Evolutionary conservation across 371 early-diverging fungal species (phyloP), one percentile per base, ranked within the genome.

Genomic region (Mortierella sp.): DNA sequence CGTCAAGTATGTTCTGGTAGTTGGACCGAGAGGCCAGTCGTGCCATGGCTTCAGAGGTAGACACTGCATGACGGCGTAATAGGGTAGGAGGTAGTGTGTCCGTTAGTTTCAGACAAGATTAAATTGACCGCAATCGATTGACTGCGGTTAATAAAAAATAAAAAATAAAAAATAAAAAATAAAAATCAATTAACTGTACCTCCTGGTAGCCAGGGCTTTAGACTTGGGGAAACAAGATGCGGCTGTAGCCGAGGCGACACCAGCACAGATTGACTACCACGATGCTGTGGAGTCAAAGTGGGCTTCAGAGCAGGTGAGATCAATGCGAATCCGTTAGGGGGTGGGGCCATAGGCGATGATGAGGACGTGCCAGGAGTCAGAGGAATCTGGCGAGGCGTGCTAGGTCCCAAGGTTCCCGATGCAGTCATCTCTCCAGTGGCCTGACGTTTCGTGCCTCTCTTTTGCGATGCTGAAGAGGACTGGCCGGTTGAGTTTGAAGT

Each of bases 1-100:
- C 95, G 70, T 93, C 93, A 19, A 91, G 83, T 19, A 94, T 85
- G 58, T 92, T 90, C 60, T 93, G 92, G 78, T 95, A 95, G 71
- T 95, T 95, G 75, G 93, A 92, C 65, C 92, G 93, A 26, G 89
- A 82, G 0, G 95, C 89, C 47, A 95, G 76, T 2, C 70, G 60
- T n/a, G 78, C 70, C 78, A 76, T 76, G 5, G 53, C 78, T 34
- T 76, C 73, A 24, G 52, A 50, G 0, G 67, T 58, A 5, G 68
- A 63, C 39, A 73, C 68, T 68, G 42, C n/a, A n/a, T n/a, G n/a
- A n/a, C n/a, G n/a, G n/a, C n/a, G n/a, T n/a, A n/a, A n/a, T n/a
- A n/a, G n/a, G n/a, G n/a, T n/a, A n/a, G n/a, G n/a, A n/a, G n/a
- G n/a, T n/a, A n/a, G n/a, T n/a, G n/a, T n/a, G n/a, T n/a, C n/a